Evolutionary conservation across 2,329 filamentous ascomycete genomes (phyloP).

Genomic region (Stagonosporopsis vannaccii): DNA sequence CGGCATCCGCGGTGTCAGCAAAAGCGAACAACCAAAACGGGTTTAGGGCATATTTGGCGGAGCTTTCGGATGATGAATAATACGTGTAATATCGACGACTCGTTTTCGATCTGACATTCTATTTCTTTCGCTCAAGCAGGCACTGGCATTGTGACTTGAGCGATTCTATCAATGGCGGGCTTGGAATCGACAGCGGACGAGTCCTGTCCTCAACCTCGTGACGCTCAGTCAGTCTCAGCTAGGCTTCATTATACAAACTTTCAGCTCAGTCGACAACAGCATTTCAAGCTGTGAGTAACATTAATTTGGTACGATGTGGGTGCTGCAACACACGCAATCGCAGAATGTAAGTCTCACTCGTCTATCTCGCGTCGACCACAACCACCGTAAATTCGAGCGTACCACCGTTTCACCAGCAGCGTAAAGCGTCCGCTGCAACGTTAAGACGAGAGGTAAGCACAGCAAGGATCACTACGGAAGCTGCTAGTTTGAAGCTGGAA

Average conservation of each 20-base stretch:
- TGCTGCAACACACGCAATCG: background rate
- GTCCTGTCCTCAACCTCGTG: background rate
- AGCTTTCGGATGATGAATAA: conserved; percentile 15
- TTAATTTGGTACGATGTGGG: background rate
- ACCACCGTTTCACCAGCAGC: background rate
- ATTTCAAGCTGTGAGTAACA: too few species aligned
- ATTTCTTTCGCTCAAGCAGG: background rate
- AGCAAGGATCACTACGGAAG: background rate
- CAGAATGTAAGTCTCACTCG: background rate
- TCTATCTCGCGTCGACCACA: background rate
- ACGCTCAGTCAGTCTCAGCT: background rate
- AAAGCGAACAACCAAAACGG: background rate
- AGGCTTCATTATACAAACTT: background rate
- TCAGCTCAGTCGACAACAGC: background rate
- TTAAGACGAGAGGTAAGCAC: background rate
- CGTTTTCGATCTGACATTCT: background rate
- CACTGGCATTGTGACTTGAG: background rate
- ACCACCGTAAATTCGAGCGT: background rate
- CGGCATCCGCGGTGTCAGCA: conserved; percentile 10
- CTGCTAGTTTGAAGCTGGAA: background rate
- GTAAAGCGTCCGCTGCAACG: background rate
- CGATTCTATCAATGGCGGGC: background rate
- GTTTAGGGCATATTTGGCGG: conserved; percentile 3
- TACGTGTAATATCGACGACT: conserved; percentile 1
- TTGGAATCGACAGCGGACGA: background rate